These are phyloP conservation scores for Colletotrichum zoysiae DNA, from an alignment of 2,329 filamentous ascomycete genomes.

Conservation along the genomic window DNA sequence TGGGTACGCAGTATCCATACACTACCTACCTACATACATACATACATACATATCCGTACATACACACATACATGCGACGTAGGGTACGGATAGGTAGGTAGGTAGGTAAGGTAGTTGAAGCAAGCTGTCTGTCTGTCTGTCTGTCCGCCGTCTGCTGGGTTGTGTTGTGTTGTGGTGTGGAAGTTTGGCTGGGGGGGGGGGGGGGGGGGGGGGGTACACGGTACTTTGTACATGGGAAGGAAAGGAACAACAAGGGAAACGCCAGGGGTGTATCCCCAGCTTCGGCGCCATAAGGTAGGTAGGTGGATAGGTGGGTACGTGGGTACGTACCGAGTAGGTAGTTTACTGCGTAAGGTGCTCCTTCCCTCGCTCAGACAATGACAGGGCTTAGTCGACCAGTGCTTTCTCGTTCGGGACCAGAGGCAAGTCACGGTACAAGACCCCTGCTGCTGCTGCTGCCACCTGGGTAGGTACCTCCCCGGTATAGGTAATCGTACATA, in stretches of 20 bases:
- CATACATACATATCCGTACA: too few relatives aligned
- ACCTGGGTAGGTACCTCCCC: constrained; percentile 6
- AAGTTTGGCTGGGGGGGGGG: constrained; percentile 30
- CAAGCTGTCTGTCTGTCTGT: background rate
- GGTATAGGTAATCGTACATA: too few relatives aligned
- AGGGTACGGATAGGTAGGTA: too few relatives aligned
- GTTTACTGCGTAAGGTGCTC: too few relatives aligned
- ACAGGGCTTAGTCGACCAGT: constrained; percentile 41
- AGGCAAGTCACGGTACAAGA: constrained; percentile 39
- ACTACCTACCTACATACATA: too few relatives aligned
- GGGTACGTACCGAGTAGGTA: too few relatives aligned
- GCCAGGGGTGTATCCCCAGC: constrained; percentile 37
- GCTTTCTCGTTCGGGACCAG: constrained; percentile 30
- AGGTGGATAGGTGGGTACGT: too few relatives aligned
- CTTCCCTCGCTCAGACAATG: constrained; percentile 40
- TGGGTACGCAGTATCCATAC: too few relatives aligned
- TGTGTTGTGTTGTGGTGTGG: constrained; percentile 39
- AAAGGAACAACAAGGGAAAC: constrained; percentile 15
- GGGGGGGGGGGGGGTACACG: too few relatives aligned
- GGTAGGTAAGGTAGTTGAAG: constrained; percentile 20
- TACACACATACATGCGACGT: too few relatives aligned
- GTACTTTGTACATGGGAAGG: constrained; percentile 11
- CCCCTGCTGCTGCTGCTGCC: constrained; percentile 12
- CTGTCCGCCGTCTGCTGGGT: constrained; percentile 28
- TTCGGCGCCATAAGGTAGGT: constrained; percentile 35